These are phyloP conservation scores for Cicer pinnatifidum DNA, from an alignment of 306 rosid species.

Conservation along the genomic window DNA sequence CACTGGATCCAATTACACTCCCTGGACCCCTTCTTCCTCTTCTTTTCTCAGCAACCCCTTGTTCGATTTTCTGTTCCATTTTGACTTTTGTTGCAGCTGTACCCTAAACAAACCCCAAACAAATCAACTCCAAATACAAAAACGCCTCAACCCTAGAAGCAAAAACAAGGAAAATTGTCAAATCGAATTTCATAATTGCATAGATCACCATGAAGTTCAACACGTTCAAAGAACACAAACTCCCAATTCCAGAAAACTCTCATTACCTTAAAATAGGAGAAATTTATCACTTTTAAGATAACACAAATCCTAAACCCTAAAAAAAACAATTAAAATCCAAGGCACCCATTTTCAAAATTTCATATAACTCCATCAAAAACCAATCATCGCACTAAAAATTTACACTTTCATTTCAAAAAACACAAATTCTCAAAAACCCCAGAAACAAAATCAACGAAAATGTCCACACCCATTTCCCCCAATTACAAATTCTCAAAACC, in stretches of 20 bases:
- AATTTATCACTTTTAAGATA: background rate
- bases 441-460: conserved; percentile 23
- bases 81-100: conserved; percentile 91
- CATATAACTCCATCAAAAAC: background rate
- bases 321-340: background rate
- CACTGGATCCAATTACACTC: conserved; percentile 96
- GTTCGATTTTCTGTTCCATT: conserved; percentile 89
- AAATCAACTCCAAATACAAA: conserved; percentile 45
- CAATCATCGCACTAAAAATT: background rate
- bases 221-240: background rate
- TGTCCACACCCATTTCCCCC: conserved; percentile 6
- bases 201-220: conserved; percentile 15
- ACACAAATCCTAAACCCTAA: conserved; percentile 7
- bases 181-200: conserved; percentile 21
- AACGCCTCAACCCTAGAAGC: conserved; percentile 33
- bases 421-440: background rate
- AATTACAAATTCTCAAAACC: background rate
- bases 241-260: background rate
- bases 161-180: conserved; percentile 3
- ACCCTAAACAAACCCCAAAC: conserved; percentile 62
- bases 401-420: background rate
- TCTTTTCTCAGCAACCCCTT: conserved; percentile 94
- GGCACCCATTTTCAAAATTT: background rate
- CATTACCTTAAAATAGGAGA: background rate
- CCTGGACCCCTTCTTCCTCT: conserved; percentile 96